Conservation (phyloP, 108 stramenopile species). For the Cyclotella sp. region DNA sequence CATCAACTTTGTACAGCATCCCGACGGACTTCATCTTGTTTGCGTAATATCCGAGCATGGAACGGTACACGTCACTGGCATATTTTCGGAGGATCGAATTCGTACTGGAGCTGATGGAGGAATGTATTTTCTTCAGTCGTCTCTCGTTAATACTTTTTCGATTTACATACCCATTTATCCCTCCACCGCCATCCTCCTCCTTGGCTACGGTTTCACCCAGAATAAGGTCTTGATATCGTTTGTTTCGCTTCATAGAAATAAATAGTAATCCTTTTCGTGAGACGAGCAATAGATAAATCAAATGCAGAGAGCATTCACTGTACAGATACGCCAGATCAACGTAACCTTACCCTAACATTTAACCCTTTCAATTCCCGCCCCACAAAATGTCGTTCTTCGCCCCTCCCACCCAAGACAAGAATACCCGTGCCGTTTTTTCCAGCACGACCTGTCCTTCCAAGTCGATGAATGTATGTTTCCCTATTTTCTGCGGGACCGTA, state of each 20-base stretch:
- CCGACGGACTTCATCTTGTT: slow-evolving; percentile 53
- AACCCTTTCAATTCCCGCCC: slow-evolving; percentile 46
- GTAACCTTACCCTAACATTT: slow-evolving; percentile 22
- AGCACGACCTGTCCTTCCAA: slow-evolving; percentile 86
- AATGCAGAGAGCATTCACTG: too few relatives aligned
- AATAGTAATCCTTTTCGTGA: background rate
- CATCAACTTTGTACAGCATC: slow-evolving; percentile 48
- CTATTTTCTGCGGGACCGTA: slow-evolving; percentile 70
- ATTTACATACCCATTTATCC: slow-evolving; percentile 34
- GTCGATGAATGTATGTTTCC: slow-evolving; percentile 85
- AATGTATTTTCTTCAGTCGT: slow-evolving; percentile 48
- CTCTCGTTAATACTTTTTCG: slow-evolving; percentile 37
- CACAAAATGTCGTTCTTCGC: slow-evolving; percentile 29
- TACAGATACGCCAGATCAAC: too few relatives aligned
- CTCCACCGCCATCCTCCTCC: slow-evolving; percentile 29
- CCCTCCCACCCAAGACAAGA: slow-evolving; percentile 32
- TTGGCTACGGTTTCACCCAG: slow-evolving; percentile 31
- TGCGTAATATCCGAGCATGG: slow-evolving; percentile 83
- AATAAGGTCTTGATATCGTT: slow-evolving; percentile 35
- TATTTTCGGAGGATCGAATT: slow-evolving; percentile 25
- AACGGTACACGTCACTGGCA: slow-evolving; percentile 47
- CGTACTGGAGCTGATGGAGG: slow-evolving; percentile 8
- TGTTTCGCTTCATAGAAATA: slow-evolving; percentile 18
- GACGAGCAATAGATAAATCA: background rate
- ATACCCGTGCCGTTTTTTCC: slow-evolving; percentile 61